Percentiles rank a stretch among this genome's conserved stretches.
Conservation (phyloP, 2,329 filamentous ascomycete genomes). For the Hypomyces perniciosus region DNA sequence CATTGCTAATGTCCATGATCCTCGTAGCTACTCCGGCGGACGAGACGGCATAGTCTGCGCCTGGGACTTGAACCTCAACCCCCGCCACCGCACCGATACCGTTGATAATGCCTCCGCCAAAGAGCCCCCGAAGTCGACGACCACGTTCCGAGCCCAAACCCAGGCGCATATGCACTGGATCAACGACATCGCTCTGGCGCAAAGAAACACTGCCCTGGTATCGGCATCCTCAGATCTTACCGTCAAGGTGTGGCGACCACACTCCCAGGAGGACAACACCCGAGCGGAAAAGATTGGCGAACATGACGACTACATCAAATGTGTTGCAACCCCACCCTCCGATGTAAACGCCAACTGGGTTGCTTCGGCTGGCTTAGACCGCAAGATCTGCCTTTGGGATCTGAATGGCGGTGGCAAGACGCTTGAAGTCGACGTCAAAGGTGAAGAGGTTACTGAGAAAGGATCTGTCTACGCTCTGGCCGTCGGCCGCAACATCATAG, state of each 20-base stretch:
- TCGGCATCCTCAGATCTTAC: conserved; percentile 92
- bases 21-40: conserved; percentile 79
- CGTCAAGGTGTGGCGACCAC: conserved; percentile 86
- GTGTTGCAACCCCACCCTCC: conserved; percentile 66
- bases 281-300: conserved; percentile 69
- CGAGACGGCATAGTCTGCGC: conserved; percentile 94
- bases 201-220: conserved; percentile 72
- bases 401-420: conserved; percentile 80
- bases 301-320: conserved; percentile 95
- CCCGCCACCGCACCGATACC: conserved; percentile 33
- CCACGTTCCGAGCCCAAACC: conserved; percentile 55
- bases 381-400: conserved; percentile 91
- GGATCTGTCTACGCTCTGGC: conserved; percentile 91
- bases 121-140: conserved; percentile 36
- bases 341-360: conserved; percentile 71
- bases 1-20: neutral
- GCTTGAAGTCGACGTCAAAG: conserved; percentile 76
- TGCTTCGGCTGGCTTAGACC: conserved; percentile 86
- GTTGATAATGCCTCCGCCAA: conserved; percentile 25
- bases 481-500: conserved; percentile 72
- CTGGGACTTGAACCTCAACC: conserved; percentile 79
- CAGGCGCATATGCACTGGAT: conserved; percentile 92
- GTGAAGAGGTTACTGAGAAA: conserved; percentile 80
- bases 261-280: conserved; percentile 49
- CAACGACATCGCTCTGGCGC: conserved; percentile 80